phyloP scores from a whole-genome alignment of 345 rosid species.

The Acer saccharum region DNA sequence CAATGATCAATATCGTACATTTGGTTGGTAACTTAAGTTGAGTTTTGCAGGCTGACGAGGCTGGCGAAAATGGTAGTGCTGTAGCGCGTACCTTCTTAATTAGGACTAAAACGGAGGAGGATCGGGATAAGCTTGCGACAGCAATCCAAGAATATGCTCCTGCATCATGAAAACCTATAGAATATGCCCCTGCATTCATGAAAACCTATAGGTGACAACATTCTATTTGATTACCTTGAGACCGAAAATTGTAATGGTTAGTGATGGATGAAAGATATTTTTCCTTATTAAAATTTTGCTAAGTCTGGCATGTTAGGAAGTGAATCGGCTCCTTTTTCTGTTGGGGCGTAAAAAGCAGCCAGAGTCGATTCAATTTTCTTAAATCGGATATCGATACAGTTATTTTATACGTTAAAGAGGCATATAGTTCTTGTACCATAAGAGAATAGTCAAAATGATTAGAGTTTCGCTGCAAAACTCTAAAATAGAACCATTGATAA shows the following conservation, averaged over 20 bases:
- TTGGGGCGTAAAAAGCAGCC: constrained; percentile 13
- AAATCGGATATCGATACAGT: constrained; percentile 3
- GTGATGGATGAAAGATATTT: constrained; percentile 2
- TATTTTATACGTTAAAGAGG: constrained; percentile 21
- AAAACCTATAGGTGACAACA: constrained; percentile 15
- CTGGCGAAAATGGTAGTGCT: constrained; percentile 41
- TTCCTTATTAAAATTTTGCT: constrained; percentile 24
- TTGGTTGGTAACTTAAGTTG: constrained; percentile 1
- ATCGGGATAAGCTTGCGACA: constrained; percentile 69
- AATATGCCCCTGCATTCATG: constrained; percentile 70
- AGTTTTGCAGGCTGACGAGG: constrained; percentile 58
- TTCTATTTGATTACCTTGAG: constrained; percentile 12
- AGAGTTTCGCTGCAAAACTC: neutral
- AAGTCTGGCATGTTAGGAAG: constrained; percentile 11
- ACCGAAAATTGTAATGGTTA: constrained; percentile 11
- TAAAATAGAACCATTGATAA: no score
- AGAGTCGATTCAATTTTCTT: constrained; percentile 24
- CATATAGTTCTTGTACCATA: constrained; percentile 25
- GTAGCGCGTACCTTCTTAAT: constrained; percentile 81
- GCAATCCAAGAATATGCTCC: constrained; percentile 87
- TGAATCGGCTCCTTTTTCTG: constrained; percentile 15
- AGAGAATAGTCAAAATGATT: constrained; percentile 6
- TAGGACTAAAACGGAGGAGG: constrained; percentile 72
- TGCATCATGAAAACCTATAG: constrained; percentile 45
- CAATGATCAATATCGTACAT: neutral